These are phyloP conservation scores for Pneumocystis murina DNA, from an alignment of 1,139 yeast genomes.

Conservation along the genomic window DNA sequence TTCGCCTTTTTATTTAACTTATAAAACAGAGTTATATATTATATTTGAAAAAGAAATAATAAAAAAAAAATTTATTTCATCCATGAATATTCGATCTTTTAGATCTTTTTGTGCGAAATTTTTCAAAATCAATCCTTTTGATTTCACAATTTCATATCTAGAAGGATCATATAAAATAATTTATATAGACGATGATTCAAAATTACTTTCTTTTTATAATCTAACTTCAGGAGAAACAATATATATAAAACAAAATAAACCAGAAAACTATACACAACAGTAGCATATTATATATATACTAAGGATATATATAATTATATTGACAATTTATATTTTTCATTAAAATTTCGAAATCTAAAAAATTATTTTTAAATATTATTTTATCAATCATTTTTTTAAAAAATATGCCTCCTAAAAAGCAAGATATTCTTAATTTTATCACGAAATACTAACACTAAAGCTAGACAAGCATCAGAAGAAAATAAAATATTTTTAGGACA, in stretches of 20 bases:
- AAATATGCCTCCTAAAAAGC: not conserved
- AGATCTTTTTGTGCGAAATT: not conserved
- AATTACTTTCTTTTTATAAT: not conserved
- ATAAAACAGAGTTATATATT: not conserved
- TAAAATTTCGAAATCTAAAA: not conserved
- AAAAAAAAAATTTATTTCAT: not conserved
- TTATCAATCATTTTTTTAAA: not conserved
- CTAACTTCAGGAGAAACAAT: not conserved
- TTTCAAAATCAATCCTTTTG: not conserved
- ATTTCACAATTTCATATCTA: not conserved
- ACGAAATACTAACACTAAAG: slow-evolving; percentile 84
- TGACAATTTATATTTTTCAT: not conserved
- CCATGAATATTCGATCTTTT: not conserved
- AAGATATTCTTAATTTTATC: not conserved
- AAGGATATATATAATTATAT: not conserved
- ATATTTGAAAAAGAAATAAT: not conserved
- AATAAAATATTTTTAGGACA: slow-evolving; percentile 86
- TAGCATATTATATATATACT: not conserved
- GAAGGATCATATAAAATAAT: not conserved
- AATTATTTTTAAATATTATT: not conserved
- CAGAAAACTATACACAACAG: not conserved
- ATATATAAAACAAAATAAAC: not conserved
- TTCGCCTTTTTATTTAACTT: not conserved
- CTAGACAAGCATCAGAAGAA: slow-evolving; percentile 47
- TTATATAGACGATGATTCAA: not conserved